Evolutionary conservation across 2,329 filamentous ascomycete genomes (phyloP).

Genomic region (Zymoseptoria brevis): DNA sequence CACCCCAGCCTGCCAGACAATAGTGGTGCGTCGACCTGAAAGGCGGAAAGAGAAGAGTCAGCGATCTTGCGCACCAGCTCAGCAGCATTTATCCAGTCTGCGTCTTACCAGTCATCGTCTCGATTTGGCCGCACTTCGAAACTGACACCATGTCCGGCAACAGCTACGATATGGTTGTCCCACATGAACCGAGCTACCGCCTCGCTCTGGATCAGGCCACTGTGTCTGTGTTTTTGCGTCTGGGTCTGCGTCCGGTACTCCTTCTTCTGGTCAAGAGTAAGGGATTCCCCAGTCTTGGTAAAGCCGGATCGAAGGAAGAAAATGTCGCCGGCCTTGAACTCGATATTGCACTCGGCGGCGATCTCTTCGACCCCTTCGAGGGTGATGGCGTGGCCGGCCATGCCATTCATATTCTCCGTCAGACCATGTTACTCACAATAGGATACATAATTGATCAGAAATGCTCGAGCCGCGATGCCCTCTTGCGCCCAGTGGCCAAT

Average conservation of each 20-base stretch:
- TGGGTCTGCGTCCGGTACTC: constrained; percentile 3
- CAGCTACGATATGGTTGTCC: constrained; percentile 10
- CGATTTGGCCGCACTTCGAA: constrained; percentile 9
- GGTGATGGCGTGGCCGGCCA: constrained; percentile 4
- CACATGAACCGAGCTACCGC: constrained; percentile 6
- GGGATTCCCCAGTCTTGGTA: constrained; percentile 7
- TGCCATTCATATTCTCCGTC: constrained; percentile 1
- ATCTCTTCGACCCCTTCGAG: constrained; percentile 5
- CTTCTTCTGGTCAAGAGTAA: constrained; percentile 3
- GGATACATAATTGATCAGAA: constrained; percentile 7
- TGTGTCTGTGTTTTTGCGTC: constrained; percentile 4
- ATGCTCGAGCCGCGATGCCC: constrained; percentile 6
- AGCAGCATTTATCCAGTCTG: not conserved
- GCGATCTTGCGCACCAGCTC: not conserved
- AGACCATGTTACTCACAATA: constrained; percentile 4
- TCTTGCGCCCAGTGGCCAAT: constrained; percentile 10
- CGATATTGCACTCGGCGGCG: constrained; percentile 3
- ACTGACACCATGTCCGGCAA: constrained; percentile 8
- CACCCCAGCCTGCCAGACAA: constrained; percentile 18
- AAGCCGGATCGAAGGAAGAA: constrained; percentile 10
- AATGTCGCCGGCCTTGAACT: constrained; percentile 11
- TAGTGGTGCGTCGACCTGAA: constrained; percentile 10
- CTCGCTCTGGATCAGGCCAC: constrained; percentile 7
- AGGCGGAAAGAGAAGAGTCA: not conserved
- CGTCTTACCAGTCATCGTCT: constrained; percentile 1